Evolutionary conservation across 371 early-diverging fungal genomes (phyloP), one percentile per base, ranked within the genome.

Genomic region (Saksenaea vasiformis): DNA sequence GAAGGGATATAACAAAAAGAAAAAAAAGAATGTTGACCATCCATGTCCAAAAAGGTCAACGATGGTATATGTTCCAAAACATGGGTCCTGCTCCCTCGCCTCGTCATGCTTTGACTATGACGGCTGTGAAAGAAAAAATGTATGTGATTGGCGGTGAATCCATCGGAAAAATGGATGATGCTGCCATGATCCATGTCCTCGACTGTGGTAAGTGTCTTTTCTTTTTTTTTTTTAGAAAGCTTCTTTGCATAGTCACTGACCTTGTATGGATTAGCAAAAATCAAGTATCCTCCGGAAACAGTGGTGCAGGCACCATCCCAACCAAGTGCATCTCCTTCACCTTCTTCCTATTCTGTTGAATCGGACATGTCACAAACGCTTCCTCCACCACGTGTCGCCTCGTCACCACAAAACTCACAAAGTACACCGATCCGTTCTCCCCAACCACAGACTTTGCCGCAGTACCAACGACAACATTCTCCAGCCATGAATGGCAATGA

Each of bases 41-140:
- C 56, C 54, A 5, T 37, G 38, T 3, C 4, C 37, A 58, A 62
- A 3, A 67, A 82, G 86, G 81, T 27, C 83, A 86, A 59, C 85
- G 91, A 53, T 91, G 91, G 91, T 85, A 87, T 66, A 88, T 85
- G 60, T 92, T 91, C 72, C 88, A 87, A 54, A 86, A 88, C 61
- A 89, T 89, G 78, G 81, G 88, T 4, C 85, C 90, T 5, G 66
- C 87, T 15, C 88, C 91, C 61, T 82, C 89, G 24, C 85, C 90
- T 26, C 83, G 91, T 51, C 74, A 82, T 54, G 86, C 84, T 31
- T 80, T 85, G 17, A 80, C 87, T 0, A 83, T 92, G 71, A 83
- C 88, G 19, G 76, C 85, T n/a, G 81, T 85, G 8, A 81, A 81
- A 35, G 86, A 87, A 13, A 86, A 82, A 58, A 73, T 91, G 54